Evolutionary conservation across 2,329 filamentous ascomycete species (phyloP), one percentile per base, ranked within the genome.

Genomic region (Neoscytalidium dimidiatum): DNA sequence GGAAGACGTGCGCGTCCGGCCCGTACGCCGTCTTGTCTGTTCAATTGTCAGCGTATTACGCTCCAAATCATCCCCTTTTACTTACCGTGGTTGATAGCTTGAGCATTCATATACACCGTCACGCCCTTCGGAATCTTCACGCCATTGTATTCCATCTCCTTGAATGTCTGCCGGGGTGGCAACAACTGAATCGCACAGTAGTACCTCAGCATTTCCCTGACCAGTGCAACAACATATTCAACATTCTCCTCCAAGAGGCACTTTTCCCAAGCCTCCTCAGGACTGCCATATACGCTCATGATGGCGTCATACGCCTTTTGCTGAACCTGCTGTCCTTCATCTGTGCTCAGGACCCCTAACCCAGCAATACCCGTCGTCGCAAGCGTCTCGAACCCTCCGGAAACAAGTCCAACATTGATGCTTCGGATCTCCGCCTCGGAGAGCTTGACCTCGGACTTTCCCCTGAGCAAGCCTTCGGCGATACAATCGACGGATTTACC

Each of bases 71-170:
- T 21, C 4, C 6, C 11, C 9, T 14, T 17, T 2, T 6, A 31
- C 62, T 41, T 8, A 64, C 62, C 62, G n/a, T 64, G 62, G 29
- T 64, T 64, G 29, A 64, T 58, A 51, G 62, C 62, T 43, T 64
- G 62, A 19, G 62, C 62, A 31, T 64, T 64, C 62, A 64, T 49
- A 23, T 64, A 64, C 11, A 64, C 62, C 8, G 62, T 58, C 28
- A 57, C 51, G 6, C 62, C 62, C 14, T 56, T 57, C 28, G 62
- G 62, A 4, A 64, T 57, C 21, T 23, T 26, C 13, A 46, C 52
- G 8, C 62, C 52, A 13, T 64, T 23, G 9, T 53, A 64, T 43
- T 58, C 62, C 35, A 64, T 56, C 43, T 46, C 51, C 23, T 33
- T 64, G 14, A 38, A 49, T 21, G 62, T 64, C 51, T 64, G 51